Percentiles rank a stretch among this genome's conserved stretches.
phyloP scores from a whole-genome alignment of 2,329 filamentous ascomycete species.

The Pseudocercospora musae region DNA sequence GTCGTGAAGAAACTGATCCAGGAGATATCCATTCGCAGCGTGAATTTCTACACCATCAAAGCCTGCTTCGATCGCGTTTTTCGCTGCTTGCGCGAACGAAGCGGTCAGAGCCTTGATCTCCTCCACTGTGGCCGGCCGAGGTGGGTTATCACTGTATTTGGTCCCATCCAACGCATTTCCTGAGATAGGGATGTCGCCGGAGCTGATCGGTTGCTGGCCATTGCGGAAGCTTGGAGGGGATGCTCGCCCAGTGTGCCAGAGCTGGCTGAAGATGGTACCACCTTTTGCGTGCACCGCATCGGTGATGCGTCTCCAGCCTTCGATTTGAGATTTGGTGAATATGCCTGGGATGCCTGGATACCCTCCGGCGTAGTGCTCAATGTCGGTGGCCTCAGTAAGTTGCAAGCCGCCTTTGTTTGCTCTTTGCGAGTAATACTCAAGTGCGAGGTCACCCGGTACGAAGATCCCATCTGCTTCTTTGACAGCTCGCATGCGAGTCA shows the following conservation, averaged over 20 bases:
- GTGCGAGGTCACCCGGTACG: slow-evolving; percentile 37
- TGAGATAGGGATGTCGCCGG: slow-evolving; percentile 33
- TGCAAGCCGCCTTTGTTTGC: slow-evolving; percentile 46
- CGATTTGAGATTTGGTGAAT: slow-evolving; percentile 54
- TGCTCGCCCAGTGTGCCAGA: slow-evolving; percentile 58
- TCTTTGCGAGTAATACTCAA: slow-evolving; percentile 56
- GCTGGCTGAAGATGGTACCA: slow-evolving; percentile 59
- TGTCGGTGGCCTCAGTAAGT: slow-evolving; percentile 55
- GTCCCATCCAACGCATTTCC: slow-evolving; percentile 28
- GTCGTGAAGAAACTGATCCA: slow-evolving; percentile 62
- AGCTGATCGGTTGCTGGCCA: slow-evolving; percentile 27
- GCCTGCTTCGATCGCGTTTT: slow-evolving; percentile 45
- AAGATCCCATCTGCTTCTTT: slow-evolving; percentile 42
- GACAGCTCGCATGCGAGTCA: slow-evolving; percentile 40
- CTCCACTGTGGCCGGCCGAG: slow-evolving; percentile 37
- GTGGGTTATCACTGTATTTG: slow-evolving; percentile 36
- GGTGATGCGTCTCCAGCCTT: slow-evolving; percentile 58
- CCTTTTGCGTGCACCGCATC: slow-evolving; percentile 62
- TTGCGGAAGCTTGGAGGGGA: slow-evolving; percentile 24
- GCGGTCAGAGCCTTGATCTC: slow-evolving; percentile 36
- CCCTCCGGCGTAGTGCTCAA: slow-evolving; percentile 42
- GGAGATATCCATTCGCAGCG: slow-evolving; percentile 48
- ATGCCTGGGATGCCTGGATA: slow-evolving; percentile 55
- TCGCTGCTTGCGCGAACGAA: slow-evolving; percentile 41
- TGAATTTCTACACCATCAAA: slow-evolving; percentile 59